These are phyloP conservation scores for Coemansia sp. DNA, from an alignment of 192 early-diverging fungal species.

Conservation along the genomic window DNA sequence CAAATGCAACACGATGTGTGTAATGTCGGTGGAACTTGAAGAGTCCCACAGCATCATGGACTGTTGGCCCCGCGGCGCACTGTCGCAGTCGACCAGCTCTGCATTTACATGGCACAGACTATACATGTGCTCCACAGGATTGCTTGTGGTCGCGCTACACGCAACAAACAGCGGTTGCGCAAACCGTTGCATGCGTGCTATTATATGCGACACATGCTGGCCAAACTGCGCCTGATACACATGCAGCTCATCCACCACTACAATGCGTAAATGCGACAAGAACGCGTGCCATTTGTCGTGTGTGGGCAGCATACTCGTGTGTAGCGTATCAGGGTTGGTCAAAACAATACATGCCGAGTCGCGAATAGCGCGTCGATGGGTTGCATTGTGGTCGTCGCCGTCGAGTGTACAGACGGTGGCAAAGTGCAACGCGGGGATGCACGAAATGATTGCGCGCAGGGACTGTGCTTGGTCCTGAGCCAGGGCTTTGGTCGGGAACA, in stretches of 20 bases:
- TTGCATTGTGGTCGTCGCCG: slow-evolving; percentile 7
- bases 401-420: slow-evolving; percentile 30
- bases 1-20: slow-evolving; percentile 35
- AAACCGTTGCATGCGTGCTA: slow-evolving; percentile 65
- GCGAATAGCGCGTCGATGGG: slow-evolving; percentile 53
- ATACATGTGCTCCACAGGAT: slow-evolving; percentile 45
- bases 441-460: slow-evolving; percentile 36
- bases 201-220: slow-evolving; percentile 61
- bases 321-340: slow-evolving; percentile 84
- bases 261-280: slow-evolving; percentile 54
- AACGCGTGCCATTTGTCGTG: slow-evolving; percentile 60
- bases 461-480: slow-evolving; percentile 74
- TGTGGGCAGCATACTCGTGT: slow-evolving; percentile 65
- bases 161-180: slow-evolving; percentile 58
- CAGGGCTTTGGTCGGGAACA: slow-evolving; percentile 83
- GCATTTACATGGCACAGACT: slow-evolving; percentile 9
- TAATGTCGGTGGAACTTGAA: slow-evolving; percentile 17
- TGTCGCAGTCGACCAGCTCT: slow-evolving; percentile 12
- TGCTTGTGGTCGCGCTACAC: slow-evolving; percentile 72
- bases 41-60: slow-evolving; percentile 29
- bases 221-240: slow-evolving; percentile 69
- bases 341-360: slow-evolving; percentile 61
- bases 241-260: slow-evolving; percentile 80
- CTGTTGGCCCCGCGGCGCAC: slow-evolving; percentile 24
- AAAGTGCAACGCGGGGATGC: slow-evolving; percentile 15